A percentile compares a stretch with the other conserved stretches of the same genome.
Conservation (phyloP, 1,139 yeast species). For the Hansenula sp. region DNA sequence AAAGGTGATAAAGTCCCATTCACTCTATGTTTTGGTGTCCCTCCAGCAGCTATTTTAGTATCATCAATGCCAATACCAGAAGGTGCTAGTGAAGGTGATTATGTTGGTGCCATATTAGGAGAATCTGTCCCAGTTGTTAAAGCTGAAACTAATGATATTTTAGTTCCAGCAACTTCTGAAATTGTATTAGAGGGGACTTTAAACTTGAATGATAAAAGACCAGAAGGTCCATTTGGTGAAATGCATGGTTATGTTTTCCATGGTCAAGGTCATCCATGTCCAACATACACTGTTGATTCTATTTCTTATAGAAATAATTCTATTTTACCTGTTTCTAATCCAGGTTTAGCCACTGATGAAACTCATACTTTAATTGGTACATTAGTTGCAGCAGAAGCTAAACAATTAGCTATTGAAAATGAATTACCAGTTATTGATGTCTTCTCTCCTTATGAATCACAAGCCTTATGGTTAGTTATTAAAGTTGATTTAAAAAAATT, state of each 20-base stretch:
- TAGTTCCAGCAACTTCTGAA: constrained; percentile 22
- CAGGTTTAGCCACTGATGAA: constrained; percentile 22
- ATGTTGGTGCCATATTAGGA: constrained; percentile 21
- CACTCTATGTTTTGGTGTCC: constrained; percentile 23
- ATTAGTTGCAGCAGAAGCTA: constrained; percentile 16
- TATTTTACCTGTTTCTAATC: constrained; percentile 22
- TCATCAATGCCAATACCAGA: constrained; percentile 24
- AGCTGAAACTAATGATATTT: constrained; percentile 17
- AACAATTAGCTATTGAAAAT: constrained; percentile 5
- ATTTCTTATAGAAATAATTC: constrained; percentile 21
- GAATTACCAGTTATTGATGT: constrained; percentile 17
- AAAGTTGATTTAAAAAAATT: constrained; percentile 16
- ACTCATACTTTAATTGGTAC: constrained; percentile 24
- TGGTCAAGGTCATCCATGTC: constrained; percentile 19
- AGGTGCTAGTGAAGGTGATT: constrained; percentile 20
- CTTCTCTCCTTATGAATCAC: constrained; percentile 22
- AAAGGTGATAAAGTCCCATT: constrained; percentile 17
- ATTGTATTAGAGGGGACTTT: constrained; percentile 23
- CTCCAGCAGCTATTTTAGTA: constrained; percentile 24
- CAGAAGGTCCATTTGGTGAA: constrained; percentile 25
- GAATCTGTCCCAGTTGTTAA: constrained; percentile 19
- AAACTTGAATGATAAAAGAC: constrained; percentile 9
- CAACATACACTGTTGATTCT: constrained; percentile 18
- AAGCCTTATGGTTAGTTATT: constrained; percentile 20
- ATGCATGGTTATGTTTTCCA: constrained; percentile 24